Evolutionary conservation across 2,329 filamentous ascomycete genomes (phyloP), one percentile per base, ranked within the genome.

Genomic region (Colletotrichum scovillei): DNA sequence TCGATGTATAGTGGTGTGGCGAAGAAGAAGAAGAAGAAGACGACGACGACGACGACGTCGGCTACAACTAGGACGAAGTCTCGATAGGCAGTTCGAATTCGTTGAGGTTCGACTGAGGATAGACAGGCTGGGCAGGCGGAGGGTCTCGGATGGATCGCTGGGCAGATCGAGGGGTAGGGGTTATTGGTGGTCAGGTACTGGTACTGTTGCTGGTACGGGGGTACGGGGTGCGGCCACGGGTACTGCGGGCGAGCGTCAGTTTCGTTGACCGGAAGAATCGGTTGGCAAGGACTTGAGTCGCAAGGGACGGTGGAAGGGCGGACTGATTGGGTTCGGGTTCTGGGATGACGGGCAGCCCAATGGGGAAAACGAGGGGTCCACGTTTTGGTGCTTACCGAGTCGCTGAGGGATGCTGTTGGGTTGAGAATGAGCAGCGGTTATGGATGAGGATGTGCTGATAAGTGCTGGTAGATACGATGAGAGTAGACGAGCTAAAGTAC

Each of bases 221-320:
- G n/a, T n/a, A 28, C 22, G 42, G 19, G 42, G 66, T 64, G 19
- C 8, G 42, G 42, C 42, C 42, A 52, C 70, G 66, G 70, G 62
- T n/a, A 66, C 70, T 73, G 67, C 60, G 70, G 67, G 55, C 49
- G 46, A 42, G 49, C 24, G 70, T 73, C 60, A 70, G 67, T 73
- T 56, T 52, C 59, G 67, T 52, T 46, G 60, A 55, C 70, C 67
- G 70, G 70, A 73, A 65, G 28, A 62, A 70, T 65, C 70, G 70
- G 70, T 70, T 65, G 55, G 67, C 67, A 60, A 14, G 62, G 32
- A 56, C 32, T 30, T 26, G 16, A 49, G 55, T 58, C 46, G 60
- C 67, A 26, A 65, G 66, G 35, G 28, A 56, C 66, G 66, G 49
- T 63, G 49, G 57, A 26, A 55, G 46, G 32, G 49, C 46, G 60